Percentiles rank a stretch among this genome's conserved stretches.
Conservation (phyloP, 2,329 filamentous ascomycete genomes). For the Ceratocystis lukuohia region DNA sequence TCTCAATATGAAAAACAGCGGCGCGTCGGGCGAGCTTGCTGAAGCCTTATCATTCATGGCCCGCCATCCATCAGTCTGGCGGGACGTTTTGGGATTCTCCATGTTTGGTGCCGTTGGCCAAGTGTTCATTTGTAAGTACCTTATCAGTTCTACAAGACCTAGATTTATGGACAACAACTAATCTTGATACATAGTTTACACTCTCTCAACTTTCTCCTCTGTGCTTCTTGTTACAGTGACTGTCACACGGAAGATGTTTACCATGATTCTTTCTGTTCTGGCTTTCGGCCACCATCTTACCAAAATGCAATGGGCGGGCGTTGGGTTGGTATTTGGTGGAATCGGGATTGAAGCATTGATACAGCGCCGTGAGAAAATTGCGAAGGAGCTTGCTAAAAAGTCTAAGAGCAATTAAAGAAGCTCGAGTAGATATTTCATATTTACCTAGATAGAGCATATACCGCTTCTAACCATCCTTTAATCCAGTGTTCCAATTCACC, state of each 20-base stretch:
- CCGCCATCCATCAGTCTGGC: conserved; percentile 66
- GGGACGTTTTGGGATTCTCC: conserved; percentile 80
- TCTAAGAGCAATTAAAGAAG: conserved; percentile 18
- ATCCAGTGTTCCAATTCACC: too few species aligned
- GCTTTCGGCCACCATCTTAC: conserved; percentile 84
- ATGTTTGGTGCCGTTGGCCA: conserved; percentile 85
- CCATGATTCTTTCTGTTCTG: conserved; percentile 91
- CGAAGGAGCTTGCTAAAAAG: conserved; percentile 55
- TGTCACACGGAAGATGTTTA: conserved; percentile 97
- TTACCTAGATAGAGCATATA: not conserved
- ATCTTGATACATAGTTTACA: conserved; percentile 50
- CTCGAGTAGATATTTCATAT: not conserved
- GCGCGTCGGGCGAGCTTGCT: conserved; percentile 59
- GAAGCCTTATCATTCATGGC: conserved; percentile 71
- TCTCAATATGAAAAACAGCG: conserved; percentile 51
- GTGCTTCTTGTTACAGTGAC: conserved; percentile 90
- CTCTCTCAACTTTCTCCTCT: conserved; percentile 79
- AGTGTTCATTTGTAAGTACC: conserved; percentile 70
- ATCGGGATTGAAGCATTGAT: conserved; percentile 83
- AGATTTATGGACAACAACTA: conserved; percentile 17
- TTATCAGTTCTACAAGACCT: not conserved
- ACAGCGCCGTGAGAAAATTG: conserved; percentile 67
- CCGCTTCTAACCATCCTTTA: too few species aligned
- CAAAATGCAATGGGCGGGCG: conserved; percentile 85
- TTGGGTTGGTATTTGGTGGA: conserved; percentile 84